These are phyloP conservation scores for Corchorus capsularis DNA, from an alignment of 345 rosid genomes.

Conservation along the genomic window DNA sequence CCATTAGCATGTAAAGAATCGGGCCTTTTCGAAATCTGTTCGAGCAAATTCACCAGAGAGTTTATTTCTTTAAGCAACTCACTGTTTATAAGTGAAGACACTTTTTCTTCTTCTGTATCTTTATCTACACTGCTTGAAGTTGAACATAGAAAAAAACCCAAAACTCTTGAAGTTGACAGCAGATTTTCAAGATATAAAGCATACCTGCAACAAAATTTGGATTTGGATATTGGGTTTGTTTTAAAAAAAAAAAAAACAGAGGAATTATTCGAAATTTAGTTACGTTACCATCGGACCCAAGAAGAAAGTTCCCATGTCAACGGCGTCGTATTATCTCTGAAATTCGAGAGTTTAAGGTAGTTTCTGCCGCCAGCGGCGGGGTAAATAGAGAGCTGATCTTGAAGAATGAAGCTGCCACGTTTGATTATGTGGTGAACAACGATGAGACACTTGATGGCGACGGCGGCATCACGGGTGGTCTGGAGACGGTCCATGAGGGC, in stretches of 20 bases:
- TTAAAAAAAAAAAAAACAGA: background rate
- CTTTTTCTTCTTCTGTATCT: conserved; percentile 52
- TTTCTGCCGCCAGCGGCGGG: conserved; percentile 83
- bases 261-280: too few species aligned
- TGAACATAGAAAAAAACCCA: conserved; percentile 70
- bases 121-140: conserved; percentile 45
- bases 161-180: conserved; percentile 58
- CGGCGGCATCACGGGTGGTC: conserved; percentile 67
- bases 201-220: conserved; percentile 43
- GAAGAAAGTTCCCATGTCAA: conserved; percentile 79
- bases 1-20: conserved; percentile 32
- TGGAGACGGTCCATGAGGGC: conserved; percentile 90
- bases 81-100: conserved; percentile 45
- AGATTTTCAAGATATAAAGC: conserved; percentile 68
- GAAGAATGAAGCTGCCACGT: conserved; percentile 80
- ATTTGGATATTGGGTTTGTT: too few species aligned
- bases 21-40: conserved; percentile 56
- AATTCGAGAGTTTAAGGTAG: conserved; percentile 73
- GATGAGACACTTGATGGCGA: conserved; percentile 79
- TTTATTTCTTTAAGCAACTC: conserved; percentile 60
- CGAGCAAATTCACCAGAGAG: conserved; percentile 52
- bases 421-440: conserved; percentile 61
- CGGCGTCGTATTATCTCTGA: conserved; percentile 62
- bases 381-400: conserved; percentile 81
- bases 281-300: conserved; percentile 78